Evolutionary conservation across 2,329 filamentous ascomycete genomes (phyloP), one percentile per base, ranked within the genome.

Genomic region (Monosporascus sp.): DNA sequence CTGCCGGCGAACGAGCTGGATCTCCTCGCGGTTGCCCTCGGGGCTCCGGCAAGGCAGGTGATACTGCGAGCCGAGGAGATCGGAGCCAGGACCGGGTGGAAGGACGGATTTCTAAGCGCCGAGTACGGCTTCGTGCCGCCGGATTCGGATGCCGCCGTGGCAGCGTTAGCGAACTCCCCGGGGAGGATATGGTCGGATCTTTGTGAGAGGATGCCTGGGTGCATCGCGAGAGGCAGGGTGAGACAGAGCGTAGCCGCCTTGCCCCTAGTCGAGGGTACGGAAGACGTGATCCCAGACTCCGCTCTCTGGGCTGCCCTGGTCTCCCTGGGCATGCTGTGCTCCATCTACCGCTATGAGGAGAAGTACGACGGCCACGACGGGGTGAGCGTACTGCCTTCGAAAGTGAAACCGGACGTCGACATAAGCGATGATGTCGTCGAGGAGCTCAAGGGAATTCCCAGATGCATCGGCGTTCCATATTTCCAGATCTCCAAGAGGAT

Each of bases 101-200:
- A 75, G 49, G 79, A 81, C 54, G 77, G 77, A 0, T 80, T 77
- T 59, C 73, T 80, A 35, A 77, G 72, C 53, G 71, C 70, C 18
- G 77, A 79, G 50, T 74, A 79, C 38, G 79, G 78, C 0, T 80
- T 81, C 54, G 77, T 74, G 20, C 76, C 77, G 0, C 72, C 73
- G 1, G 77, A 81, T 55, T 74, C 77, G 14, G 75, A 78, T 55
- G 77, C 77, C 52, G 68, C 77, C 0, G 71, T 72, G 1, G 74
- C 72, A 4, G 77, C 75, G 5, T 68, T 74, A 17, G 74, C 72
- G 31, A 74, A 69, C 55, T 78, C 76, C 0, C 77, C 77, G 0
- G 77, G 78, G 0, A 68, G 78, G n/a, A 72, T 80, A 17, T 82
- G 79, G 78, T 76, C 75, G 3, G 78, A 80, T 55, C 68, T 81